Evolutionary conservation across 805 yeast species (phyloP), one percentile per base, ranked within the genome.

Genomic region (Myxozyma geophila): DNA sequence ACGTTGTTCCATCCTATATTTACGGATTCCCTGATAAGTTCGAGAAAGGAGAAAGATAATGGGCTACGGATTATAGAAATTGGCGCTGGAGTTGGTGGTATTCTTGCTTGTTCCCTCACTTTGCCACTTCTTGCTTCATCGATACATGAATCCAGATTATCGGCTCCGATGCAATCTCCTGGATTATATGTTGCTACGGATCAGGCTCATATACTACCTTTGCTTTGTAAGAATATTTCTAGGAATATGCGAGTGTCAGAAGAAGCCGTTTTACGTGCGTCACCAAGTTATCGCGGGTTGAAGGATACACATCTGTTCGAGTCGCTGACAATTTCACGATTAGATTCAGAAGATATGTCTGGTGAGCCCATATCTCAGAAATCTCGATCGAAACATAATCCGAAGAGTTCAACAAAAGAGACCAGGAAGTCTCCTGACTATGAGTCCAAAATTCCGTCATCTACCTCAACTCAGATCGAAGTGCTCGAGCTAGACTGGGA

Each of bases 401-500:
- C 47, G 15, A 46, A 28, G 35, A 41, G 40, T 12, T 53, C 43
- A 17, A 35, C 35, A 2, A 12, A 21, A 2, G 59, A 50, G 3
- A 23, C 39, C 33, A 6, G 41, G 17, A 49, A 48, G n/a, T 7
- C 8, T 35, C 13, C 28, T 4, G 51, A 28, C 50, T 23, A 17
- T 10, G 47, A 47, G 51, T 12, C 33, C 28, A 17, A n/a, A 36
- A 43, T 9, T 2, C 8, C 7, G 10, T 21, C 49, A 8, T 10
- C 49, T 13, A 15, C 12, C 9, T 28, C 57, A 19, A 48, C 60
- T 5, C 57, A 58, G 39, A 37, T 64, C 15, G 85, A 83, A 40
- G 82, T 81, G 3, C 71, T 81, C 12, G 87, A 82, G 63, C 81
- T 78, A 62, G 90, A 87, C 70, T 87, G 91, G 91, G 91, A 86